These are phyloP conservation scores for Picea glauca DNA, from an alignment of 75 land plant species.

Conservation along the genomic window DNA sequence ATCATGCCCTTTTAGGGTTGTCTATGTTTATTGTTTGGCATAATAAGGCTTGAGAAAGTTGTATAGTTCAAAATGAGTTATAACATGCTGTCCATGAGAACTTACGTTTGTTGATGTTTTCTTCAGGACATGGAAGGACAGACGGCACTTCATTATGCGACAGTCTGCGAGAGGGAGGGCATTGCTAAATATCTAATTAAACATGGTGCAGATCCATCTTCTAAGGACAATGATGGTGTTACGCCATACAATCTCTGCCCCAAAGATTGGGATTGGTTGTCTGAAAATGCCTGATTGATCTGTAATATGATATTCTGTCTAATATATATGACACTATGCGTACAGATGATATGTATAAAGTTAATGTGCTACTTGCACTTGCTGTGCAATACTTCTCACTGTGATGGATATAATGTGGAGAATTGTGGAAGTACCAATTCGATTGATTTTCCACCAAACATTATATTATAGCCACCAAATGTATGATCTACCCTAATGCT, in stretches of 20 bases:
- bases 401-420: no score
- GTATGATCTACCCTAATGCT: background rate
- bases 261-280: slow-evolving; percentile 31
- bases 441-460: background rate
- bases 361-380: background rate
- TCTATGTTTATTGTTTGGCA: background rate
- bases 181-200: slow-evolving; percentile 54
- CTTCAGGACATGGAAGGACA: slow-evolving; percentile 67
- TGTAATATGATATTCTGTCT: background rate
- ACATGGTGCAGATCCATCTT: slow-evolving; percentile 28
- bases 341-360: background rate
- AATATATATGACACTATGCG: background rate
- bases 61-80: background rate
- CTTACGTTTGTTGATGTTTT: background rate
- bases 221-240: slow-evolving; percentile 48
- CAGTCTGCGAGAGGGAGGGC: slow-evolving; percentile 48
- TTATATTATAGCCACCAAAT: background rate
- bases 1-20: background rate
- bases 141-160: slow-evolving; percentile 70
- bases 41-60: background rate
- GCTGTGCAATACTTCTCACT: background rate
- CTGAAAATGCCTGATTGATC: background rate
- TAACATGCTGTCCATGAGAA: background rate
- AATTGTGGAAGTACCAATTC: background rate
- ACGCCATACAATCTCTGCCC: slow-evolving; percentile 34